phyloP scores from a whole-genome alignment of 176 grass and related monocot species.

The Avena sativa region DNA sequence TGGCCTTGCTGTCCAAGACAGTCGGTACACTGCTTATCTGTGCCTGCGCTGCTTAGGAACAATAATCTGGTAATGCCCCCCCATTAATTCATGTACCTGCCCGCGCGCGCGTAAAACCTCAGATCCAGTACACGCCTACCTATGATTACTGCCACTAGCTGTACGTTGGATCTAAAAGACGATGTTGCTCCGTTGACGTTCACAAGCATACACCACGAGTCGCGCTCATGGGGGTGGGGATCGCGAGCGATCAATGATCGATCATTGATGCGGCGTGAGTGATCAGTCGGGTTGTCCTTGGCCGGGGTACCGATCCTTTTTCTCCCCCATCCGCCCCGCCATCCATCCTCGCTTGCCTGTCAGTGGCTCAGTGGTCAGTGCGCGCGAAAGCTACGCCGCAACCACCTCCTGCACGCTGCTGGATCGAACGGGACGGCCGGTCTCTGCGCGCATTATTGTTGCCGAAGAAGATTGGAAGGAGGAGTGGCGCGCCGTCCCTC shows the following conservation, averaged over 20 bases:
- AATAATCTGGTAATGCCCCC: too few relatives aligned
- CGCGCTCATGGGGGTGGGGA: not conserved
- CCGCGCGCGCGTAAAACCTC: too few relatives aligned
- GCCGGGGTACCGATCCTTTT: not conserved
- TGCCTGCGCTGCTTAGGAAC: not conserved
- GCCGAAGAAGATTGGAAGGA: not conserved
- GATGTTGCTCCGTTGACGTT: slow-evolving; percentile 12
- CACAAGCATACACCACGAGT: not conserved
- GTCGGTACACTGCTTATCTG: not conserved
- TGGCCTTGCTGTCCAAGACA: not conserved
- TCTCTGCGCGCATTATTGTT: not conserved
- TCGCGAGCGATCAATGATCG: not conserved
- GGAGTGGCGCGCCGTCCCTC: not conserved
- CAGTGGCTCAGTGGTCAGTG: not conserved
- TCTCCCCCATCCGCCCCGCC: not conserved
- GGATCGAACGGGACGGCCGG: not conserved
- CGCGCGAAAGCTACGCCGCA: slow-evolving; percentile 3
- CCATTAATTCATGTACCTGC: too few relatives aligned
- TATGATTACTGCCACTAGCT: too few relatives aligned
- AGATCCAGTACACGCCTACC: too few relatives aligned
- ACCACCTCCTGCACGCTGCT: not conserved
- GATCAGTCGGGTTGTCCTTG: not conserved
- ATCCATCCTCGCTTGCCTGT: too few relatives aligned
- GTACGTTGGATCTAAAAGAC: not conserved
- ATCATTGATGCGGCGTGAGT: not conserved